phyloP scores from a whole-genome alignment of 148 eudicot genomes.

The Polygonum maritimum region DNA sequence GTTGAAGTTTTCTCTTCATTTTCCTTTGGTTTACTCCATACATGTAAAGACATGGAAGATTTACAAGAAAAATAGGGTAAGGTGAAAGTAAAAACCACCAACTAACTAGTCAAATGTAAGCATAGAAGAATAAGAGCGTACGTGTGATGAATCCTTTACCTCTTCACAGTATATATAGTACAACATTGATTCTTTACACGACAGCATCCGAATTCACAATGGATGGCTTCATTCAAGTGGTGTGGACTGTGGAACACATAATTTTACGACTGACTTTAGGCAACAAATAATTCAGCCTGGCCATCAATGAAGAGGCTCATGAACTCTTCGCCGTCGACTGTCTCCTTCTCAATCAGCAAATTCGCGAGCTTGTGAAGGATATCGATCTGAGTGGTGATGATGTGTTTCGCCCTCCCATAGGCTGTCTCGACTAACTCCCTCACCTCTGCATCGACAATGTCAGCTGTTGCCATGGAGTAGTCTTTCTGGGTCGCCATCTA shows the following conservation, averaged over 20 bases:
- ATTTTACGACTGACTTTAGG: conserved; percentile 17
- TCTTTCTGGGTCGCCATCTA: conserved; percentile 96
- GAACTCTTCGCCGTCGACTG: conserved; percentile 96
- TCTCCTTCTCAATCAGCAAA: conserved; percentile 90
- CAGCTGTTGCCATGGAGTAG: conserved; percentile 99
- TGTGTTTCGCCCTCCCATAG: conserved; percentile 62
- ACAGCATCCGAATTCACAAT: not conserved
- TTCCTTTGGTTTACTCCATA: no score
- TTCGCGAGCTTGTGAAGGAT: conserved; percentile 92
- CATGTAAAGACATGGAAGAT: no score
- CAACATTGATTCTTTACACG: not conserved
- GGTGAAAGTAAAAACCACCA: no score
- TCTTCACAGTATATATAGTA: not conserved
- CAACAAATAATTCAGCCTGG: conserved; percentile 73
- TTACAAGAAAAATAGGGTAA: no score
- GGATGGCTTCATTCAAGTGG: not conserved
- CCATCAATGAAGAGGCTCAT: conserved; percentile 99
- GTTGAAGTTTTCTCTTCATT: no score
- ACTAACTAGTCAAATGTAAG: no score
- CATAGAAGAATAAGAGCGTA: no score
- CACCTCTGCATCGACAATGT: conserved; percentile 85
- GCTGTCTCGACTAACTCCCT: conserved; percentile 86
- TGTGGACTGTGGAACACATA: not conserved
- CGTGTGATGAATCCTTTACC: not conserved
- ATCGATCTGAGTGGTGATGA: conserved; percentile 81